phyloP scores from a whole-genome alignment of 768 basidiomycete genomes.

The Mrakia blollopis region DNA sequence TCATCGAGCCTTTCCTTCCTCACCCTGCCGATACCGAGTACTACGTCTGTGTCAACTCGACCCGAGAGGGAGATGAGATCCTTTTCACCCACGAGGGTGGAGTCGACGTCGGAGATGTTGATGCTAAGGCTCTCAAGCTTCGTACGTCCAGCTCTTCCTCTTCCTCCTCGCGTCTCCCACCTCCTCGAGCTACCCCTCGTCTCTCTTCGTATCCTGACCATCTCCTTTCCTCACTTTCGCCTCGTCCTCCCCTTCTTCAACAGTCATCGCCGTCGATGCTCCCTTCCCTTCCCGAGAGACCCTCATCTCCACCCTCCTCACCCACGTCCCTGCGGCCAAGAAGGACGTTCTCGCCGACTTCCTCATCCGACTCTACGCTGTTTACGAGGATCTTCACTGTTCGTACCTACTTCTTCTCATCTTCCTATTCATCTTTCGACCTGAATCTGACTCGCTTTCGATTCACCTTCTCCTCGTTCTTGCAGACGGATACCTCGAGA shows the following conservation, averaged over 20 bases:
- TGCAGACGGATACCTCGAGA: constrained; percentile 88
- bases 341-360: constrained; percentile 92
- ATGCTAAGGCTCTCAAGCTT: constrained; percentile 90
- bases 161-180: background rate
- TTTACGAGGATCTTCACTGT: constrained; percentile 96
- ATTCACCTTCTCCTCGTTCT: background rate
- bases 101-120: constrained; percentile 97
- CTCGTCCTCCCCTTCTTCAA: background rate
- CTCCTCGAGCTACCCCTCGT: background rate
- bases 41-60: constrained; percentile 96
- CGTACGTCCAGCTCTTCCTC: constrained; percentile 42
- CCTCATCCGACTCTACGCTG: constrained; percentile 87
- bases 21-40: constrained; percentile 91
- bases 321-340: constrained; percentile 74
- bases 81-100: constrained; percentile 99
- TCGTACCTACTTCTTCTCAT: too few species aligned
- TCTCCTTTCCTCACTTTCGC: background rate
- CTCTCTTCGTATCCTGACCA: background rate
- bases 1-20: constrained; percentile 97
- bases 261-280: constrained; percentile 28
- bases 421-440: background rate
- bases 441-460: background rate
- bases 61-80: constrained; percentile 88
- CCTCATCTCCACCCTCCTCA: constrained; percentile 70
- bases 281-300: constrained; percentile 74